Conservation (phyloP, 2,329 filamentous ascomycete genomes). For the Aspergillus tanneri region DNA sequence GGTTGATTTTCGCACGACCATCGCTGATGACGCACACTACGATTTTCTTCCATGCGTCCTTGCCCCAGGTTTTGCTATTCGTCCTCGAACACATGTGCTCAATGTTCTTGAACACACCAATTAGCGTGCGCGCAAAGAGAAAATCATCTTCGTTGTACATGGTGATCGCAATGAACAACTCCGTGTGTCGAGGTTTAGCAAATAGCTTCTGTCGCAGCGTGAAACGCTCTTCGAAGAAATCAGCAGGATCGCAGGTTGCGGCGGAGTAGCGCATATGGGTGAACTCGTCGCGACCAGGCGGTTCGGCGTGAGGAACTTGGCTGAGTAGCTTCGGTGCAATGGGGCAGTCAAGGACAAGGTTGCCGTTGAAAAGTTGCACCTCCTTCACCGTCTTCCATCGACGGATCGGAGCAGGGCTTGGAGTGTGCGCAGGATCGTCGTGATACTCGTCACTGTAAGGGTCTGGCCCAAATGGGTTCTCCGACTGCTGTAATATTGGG, state of each 20-base stretch:
- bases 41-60: conserved; percentile 99
- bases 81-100: conserved; percentile 95
- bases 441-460: conserved; percentile 52
- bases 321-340: conserved; percentile 85
- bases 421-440: conserved; percentile 44
- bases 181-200: conserved; percentile 86
- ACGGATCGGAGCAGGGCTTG: conserved; percentile 64
- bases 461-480: conserved; percentile 63
- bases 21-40: conserved; percentile 97
- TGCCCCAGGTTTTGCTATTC: conserved; percentile 96
- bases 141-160: conserved; percentile 99
- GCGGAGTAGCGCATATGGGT: conserved; percentile 85
- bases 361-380: conserved; percentile 94
- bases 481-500: conserved; percentile 71
- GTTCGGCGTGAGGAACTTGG: conserved; percentile 77
- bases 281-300: conserved; percentile 76
- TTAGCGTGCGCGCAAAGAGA: conserved; percentile 91
- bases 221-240: conserved; percentile 87
- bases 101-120: conserved; percentile 96
- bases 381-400: conserved; percentile 99
- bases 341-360: conserved; percentile 93
- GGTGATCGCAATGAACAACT: conserved; percentile 93
- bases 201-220: conserved; percentile 89
- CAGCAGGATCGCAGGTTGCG: conserved; percentile 85
- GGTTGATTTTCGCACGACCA: conserved; percentile 94